Base-by-base conservation (phyloP, 2,329 filamentous ascomycete genomes). In the Exophiala sp. region DNA sequence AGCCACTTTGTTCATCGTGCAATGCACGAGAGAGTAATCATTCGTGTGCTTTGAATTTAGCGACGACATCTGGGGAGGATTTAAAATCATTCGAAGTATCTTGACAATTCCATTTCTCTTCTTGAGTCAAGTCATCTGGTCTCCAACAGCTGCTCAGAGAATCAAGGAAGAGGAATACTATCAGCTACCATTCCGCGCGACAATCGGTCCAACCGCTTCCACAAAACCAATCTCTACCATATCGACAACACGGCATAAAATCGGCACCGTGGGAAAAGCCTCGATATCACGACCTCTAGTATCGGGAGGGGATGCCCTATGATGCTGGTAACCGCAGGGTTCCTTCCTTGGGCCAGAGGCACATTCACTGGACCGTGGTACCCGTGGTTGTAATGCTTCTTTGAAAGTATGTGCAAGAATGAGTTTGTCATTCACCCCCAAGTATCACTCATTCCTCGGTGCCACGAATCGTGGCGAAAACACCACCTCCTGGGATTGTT, bases 31-130 rank as follows among this genome's bases (percentile, higher is more conserved):
- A 16, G 16, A 20, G 33, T 29, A 8, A 24, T n/a, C 10, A 7
- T 51, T 16, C 9, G 14, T 14, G 40, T 11, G 48, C 29, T 32
- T 18, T 38, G 14, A n/a, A 33, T n/a, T 6, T n/a, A 14, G 33
- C 38, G 32, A 38, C n/a, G 20, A n/a, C 14, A 3, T 51, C 21
- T 12, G 42, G 35, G 34, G 21, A 47, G 21, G 38, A 49, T 58
- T 58, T 58, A 58, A 58, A 58, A 58, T 58, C 55, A 52, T 39
- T 12, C 39, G 12, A 45, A 40, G 49, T 54, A 33, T 45, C 52
- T 47, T 34, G 24, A 18, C 21, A 40, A 55, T 47, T 47, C 46
- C 41, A 43, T 20, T 46, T 50, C 32, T 34, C 41, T 29, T 54
- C 38, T 12, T 24, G 44, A 47, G 11, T n/a, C 35, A 41, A 8